Evolutionary conservation across 2,329 filamentous ascomycete genomes (phyloP).

Genomic region (Cryoendolithus antarcticus): DNA sequence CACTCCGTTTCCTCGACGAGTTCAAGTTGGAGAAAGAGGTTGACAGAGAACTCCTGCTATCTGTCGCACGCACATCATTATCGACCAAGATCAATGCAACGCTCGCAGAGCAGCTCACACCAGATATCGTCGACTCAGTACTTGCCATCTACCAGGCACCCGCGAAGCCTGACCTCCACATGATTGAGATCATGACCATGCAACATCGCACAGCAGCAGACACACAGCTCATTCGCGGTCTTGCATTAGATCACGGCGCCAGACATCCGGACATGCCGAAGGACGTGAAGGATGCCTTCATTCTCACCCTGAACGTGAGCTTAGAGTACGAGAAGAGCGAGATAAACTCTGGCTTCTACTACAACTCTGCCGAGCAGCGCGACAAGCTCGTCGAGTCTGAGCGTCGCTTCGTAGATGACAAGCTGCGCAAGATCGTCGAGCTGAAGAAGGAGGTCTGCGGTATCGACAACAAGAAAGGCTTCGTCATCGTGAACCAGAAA

Average conservation of each 20-base stretch:
- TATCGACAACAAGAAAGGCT: conserved; percentile 82
- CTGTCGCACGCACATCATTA: conserved; percentile 84
- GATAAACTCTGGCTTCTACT: conserved; percentile 98
- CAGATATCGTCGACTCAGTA: conserved; percentile 91
- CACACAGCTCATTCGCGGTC: conserved; percentile 85
- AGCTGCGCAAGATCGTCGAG: conserved; percentile 93
- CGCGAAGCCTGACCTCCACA: conserved; percentile 90
- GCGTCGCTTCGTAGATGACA: conserved; percentile 87
- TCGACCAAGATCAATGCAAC: conserved; percentile 87
- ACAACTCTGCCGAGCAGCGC: conserved; percentile 89
- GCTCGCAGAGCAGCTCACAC: conserved; percentile 81
- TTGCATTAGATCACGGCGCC: conserved; percentile 89
- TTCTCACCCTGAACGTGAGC: conserved; percentile 90
- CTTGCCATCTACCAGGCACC: conserved; percentile 84
- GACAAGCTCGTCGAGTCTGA: conserved; percentile 98
- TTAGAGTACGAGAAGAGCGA: conserved; percentile 98
- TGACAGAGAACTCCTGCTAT: conserved; percentile 86
- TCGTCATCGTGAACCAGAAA: conserved; percentile 98
- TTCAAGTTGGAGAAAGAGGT: conserved; percentile 86
- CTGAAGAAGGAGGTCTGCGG: conserved; percentile 97
- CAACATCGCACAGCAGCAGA: conserved; percentile 93
- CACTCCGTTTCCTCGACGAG: conserved; percentile 83
- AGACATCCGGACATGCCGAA: conserved; percentile 98
- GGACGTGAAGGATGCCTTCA: conserved; percentile 86
- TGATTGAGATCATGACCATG: conserved; percentile 99